Evolutionary conservation across 176 grass and related monocot species (phyloP).

Genomic region (Musa beccarii): DNA sequence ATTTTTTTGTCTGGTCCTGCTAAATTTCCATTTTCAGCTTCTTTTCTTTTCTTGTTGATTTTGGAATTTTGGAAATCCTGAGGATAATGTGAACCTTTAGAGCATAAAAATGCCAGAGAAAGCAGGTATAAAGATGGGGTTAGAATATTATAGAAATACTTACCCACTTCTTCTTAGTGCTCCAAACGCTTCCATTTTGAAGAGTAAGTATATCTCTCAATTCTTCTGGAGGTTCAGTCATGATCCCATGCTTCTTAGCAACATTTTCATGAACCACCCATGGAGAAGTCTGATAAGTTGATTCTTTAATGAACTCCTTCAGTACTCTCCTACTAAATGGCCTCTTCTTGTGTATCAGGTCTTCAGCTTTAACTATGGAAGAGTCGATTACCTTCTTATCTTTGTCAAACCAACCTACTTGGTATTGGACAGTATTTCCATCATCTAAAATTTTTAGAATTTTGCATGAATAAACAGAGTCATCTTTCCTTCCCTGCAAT

Average conservation of each 20-base stretch:
- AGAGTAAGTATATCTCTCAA: conserved; percentile 39
- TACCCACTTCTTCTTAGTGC: conserved; percentile 17
- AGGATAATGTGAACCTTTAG: conserved; percentile 13
- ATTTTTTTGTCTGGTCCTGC: conserved; percentile 28
- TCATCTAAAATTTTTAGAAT: conserved; percentile 56
- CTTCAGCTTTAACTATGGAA: conserved; percentile 48
- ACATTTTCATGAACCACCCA: conserved; percentile 71
- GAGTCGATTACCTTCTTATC: conserved; percentile 43
- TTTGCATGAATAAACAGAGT: conserved; percentile 52
- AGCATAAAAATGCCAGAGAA: conserved; percentile 19
- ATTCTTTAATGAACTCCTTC: conserved; percentile 63
- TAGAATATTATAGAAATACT: conserved; percentile 16
- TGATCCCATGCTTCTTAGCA: conserved; percentile 57
- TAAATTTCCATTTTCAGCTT: conserved; percentile 31
- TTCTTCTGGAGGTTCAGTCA: conserved; percentile 48
- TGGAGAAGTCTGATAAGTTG: conserved; percentile 50
- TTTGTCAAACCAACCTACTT: conserved; percentile 72
- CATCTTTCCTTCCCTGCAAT: conserved; percentile 56
- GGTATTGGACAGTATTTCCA: conserved; percentile 31
- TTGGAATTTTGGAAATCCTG: conserved; percentile 43
- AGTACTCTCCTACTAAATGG: conserved; percentile 45
- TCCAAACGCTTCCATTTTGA: conserved; percentile 27
- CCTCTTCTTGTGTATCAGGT: conserved; percentile 53
- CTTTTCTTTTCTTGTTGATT: conserved; percentile 36
- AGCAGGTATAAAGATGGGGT: not conserved